Conservation (phyloP, 371 early-diverging fungal species). For the Rhizopus arrhizus region DNA sequence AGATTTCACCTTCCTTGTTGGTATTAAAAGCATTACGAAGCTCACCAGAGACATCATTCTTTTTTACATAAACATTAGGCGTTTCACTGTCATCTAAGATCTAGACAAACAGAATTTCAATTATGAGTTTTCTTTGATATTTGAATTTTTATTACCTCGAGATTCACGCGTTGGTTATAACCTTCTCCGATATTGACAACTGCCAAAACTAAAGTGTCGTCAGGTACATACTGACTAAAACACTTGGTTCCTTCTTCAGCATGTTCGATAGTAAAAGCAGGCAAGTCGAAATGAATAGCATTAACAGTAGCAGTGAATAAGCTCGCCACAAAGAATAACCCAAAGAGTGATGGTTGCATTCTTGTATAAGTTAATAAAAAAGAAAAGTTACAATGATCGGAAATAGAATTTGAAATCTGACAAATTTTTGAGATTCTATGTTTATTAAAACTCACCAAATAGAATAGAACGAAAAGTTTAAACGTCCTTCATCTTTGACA, state of each 20-base stretch:
- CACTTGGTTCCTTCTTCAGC: slow-evolving; percentile 57
- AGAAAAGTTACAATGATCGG: no score
- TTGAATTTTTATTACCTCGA: slow-evolving; percentile 51
- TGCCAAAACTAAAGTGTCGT: slow-evolving; percentile 73
- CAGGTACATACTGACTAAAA: slow-evolving; percentile 73
- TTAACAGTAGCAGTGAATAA: slow-evolving; percentile 20
- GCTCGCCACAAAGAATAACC: slow-evolving; percentile 29
- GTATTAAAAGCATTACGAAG: slow-evolving; percentile 70
- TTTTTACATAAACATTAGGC: slow-evolving; percentile 65
- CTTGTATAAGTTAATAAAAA: no score
- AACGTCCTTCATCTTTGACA: no score
- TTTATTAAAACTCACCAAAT: no score
- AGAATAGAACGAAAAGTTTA: no score
- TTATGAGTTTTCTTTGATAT: background rate
- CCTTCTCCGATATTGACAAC: slow-evolving; percentile 68
- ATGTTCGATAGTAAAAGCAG: slow-evolving; percentile 49
- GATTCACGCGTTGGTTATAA: slow-evolving; percentile 70
- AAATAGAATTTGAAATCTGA: no score
- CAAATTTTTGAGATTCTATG: no score
- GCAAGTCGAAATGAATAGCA: slow-evolving; percentile 80
- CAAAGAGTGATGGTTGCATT: slow-evolving; percentile 29
- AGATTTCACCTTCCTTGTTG: slow-evolving; percentile 79
- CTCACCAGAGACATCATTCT: slow-evolving; percentile 59
- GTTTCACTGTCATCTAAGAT: slow-evolving; percentile 64
- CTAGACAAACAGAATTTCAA: slow-evolving; percentile 29